These are phyloP conservation scores for Bocquillonia castaneifolia DNA, from an alignment of 441 rosid genomes.

Conservation along the genomic window DNA sequence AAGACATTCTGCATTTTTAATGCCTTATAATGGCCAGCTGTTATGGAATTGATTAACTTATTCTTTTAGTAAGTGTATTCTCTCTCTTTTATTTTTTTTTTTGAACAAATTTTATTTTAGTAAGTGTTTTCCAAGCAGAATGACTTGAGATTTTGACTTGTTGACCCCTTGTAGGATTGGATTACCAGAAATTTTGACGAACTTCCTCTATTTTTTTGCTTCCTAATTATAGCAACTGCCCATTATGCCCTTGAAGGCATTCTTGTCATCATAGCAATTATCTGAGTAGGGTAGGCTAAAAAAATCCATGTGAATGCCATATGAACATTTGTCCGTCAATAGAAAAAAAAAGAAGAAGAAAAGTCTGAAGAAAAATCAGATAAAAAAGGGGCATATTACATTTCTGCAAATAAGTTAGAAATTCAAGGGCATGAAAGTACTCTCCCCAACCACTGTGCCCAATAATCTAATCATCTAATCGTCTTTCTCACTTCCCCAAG, in stretches of 20 bases:
- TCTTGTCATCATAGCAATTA: background rate
- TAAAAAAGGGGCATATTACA: background rate
- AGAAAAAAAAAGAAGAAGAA: too few relatives aligned
- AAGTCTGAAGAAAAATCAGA: background rate
- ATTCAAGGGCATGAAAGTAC: constrained; percentile 9
- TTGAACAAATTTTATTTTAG: too few relatives aligned
- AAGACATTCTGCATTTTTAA: too few relatives aligned
- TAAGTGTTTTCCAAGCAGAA: background rate
- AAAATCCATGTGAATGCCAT: background rate
- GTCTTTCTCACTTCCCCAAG: background rate
- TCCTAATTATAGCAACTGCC: background rate
- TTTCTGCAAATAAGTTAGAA: background rate
- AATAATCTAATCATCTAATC: background rate
- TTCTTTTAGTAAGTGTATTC: background rate
- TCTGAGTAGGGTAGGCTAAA: background rate
- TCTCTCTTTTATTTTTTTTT: too few relatives aligned
- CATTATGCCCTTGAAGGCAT: background rate
- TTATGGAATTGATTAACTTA: too few relatives aligned
- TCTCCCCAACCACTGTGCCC: background rate
- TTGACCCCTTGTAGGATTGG: background rate
- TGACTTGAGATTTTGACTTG: background rate
- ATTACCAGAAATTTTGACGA: background rate
- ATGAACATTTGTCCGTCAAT: background rate
- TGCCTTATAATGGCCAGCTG: background rate
- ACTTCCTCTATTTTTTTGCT: background rate